A percentile compares a stretch with the other conserved stretches of the same genome.
Evolutionary conservation across 768 basidiomycete genomes (phyloP).

Genomic region (Amylocystis lapponica): DNA sequence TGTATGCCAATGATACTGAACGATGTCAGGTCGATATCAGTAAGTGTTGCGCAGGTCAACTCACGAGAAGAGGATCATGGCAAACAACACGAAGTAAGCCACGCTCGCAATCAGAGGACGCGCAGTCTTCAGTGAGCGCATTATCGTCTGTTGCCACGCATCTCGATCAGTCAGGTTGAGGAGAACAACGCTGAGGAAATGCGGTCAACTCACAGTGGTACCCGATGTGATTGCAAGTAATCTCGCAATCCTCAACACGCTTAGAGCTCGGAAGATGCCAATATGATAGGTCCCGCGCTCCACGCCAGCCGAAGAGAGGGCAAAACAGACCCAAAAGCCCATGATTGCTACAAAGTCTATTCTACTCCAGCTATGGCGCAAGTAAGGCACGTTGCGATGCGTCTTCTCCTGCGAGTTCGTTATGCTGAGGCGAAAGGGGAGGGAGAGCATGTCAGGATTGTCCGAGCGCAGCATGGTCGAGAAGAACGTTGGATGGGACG

Average conservation of each 20-base stretch:
- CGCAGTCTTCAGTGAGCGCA: constrained; percentile 88
- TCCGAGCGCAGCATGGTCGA: constrained; percentile 44
- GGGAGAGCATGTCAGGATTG: constrained; percentile 36
- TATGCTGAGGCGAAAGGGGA: constrained; percentile 63
- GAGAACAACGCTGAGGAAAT: background rate
- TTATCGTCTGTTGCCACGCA: constrained; percentile 60
- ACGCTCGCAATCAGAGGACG: constrained; percentile 86
- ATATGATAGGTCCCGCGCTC: constrained; percentile 71
- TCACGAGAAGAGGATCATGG: constrained; percentile 82
- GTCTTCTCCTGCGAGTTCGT: constrained; percentile 48
- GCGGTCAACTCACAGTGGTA: constrained; percentile 61
- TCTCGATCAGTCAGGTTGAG: background rate
- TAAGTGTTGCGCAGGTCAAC: constrained; percentile 22
- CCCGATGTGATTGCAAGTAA: constrained; percentile 85
- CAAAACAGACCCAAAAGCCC: constrained; percentile 83
- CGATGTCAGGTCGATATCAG: background rate
- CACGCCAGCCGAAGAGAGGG: constrained; percentile 56
- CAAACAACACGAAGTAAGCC: constrained; percentile 87
- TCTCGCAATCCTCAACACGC: constrained; percentile 77
- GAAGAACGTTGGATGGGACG: constrained; percentile 43
- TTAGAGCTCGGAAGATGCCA: constrained; percentile 84
- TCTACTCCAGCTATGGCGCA: constrained; percentile 89
- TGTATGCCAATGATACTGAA: constrained; percentile 88
- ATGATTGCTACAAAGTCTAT: constrained; percentile 85
- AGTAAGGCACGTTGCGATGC: constrained; percentile 73